These are phyloP conservation scores for Mycena sanguinolenta DNA, from an alignment of 768 basidiomycete genomes.

Conservation along the genomic window DNA sequence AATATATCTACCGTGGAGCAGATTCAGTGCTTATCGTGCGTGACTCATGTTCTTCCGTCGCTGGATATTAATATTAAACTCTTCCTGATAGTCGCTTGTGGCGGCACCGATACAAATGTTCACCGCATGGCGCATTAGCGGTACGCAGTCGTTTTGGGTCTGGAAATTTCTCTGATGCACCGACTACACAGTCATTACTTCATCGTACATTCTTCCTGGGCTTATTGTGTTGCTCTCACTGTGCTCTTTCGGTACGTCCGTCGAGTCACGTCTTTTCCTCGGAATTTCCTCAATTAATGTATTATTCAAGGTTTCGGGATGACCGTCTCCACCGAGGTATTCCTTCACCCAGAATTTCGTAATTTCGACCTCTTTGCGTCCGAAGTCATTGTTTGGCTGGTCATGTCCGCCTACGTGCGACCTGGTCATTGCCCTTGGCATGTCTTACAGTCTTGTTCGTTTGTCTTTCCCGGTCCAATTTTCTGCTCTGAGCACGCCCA, in stretches of 20 bases:
- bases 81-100: conserved; percentile 14
- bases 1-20: no score
- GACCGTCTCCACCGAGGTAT: conserved; percentile 3
- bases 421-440: conserved; percentile 20
- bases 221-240: conserved; percentile 18
- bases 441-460: conserved; percentile 24
- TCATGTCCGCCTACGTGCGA: conserved; percentile 22
- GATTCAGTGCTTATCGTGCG: conserved; percentile 29
- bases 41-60: background rate
- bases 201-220: conserved; percentile 7
- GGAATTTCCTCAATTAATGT: no score
- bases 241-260: conserved; percentile 17
- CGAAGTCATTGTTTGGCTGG: conserved; percentile 21
- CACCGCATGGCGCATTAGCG: conserved; percentile 29
- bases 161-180: background rate
- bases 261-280: background rate
- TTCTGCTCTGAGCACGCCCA: no score
- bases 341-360: background rate
- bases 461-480: background rate
- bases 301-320: background rate
- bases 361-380: conserved; percentile 5
- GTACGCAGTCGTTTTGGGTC: background rate
- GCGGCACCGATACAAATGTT: conserved; percentile 31
- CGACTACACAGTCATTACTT: conserved; percentile 20
- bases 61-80: background rate